These are phyloP conservation scores for Phytophthora brassicae DNA, from an alignment of 352 stramenopile species.

Conservation along the genomic window DNA sequence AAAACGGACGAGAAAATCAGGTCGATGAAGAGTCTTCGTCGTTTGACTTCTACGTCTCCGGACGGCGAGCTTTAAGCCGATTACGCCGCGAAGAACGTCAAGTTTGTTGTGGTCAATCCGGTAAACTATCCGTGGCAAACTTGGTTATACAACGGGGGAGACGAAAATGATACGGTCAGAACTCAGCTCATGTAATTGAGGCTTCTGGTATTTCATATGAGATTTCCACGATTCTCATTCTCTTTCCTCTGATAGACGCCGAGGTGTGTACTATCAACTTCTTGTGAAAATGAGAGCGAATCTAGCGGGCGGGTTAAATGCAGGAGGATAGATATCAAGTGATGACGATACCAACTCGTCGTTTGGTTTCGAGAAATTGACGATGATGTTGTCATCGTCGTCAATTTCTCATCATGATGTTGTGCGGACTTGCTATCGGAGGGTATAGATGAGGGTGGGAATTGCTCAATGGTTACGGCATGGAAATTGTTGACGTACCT, in stretches of 20 bases:
- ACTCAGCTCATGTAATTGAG: constrained; percentile 23
- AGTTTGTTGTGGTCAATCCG: constrained; percentile 44
- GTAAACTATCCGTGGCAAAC: constrained; percentile 44
- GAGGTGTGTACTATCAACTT: constrained; percentile 68
- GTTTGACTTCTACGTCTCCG: constrained; percentile 28
- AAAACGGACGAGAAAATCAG: constrained; percentile 7
- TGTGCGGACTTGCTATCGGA: constrained; percentile 65
- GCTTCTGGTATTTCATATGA: too few species aligned
- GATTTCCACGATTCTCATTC: constrained; percentile 33
- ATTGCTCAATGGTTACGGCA: too few species aligned
- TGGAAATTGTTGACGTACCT: too few species aligned
- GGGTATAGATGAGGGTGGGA: too few species aligned
- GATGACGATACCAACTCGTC: constrained; percentile 56
- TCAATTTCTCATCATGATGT: too few species aligned
- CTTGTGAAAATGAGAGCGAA: constrained; percentile 54
- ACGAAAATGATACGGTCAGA: constrained; percentile 31
- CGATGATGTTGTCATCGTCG: too few species aligned
- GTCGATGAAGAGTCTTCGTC: constrained; percentile 7
- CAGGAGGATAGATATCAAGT: constrained; percentile 23
- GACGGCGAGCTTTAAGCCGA: constrained; percentile 12
- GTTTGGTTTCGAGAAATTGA: constrained; percentile 83
- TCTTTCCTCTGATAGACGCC: constrained; percentile 43
- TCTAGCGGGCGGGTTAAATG: constrained; percentile 25
- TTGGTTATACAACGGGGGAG: constrained; percentile 28
- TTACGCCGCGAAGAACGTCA: constrained; percentile 29